phyloP scores from a whole-genome alignment of 306 rosid species.

The Gynostemma pentaphyllum region DNA sequence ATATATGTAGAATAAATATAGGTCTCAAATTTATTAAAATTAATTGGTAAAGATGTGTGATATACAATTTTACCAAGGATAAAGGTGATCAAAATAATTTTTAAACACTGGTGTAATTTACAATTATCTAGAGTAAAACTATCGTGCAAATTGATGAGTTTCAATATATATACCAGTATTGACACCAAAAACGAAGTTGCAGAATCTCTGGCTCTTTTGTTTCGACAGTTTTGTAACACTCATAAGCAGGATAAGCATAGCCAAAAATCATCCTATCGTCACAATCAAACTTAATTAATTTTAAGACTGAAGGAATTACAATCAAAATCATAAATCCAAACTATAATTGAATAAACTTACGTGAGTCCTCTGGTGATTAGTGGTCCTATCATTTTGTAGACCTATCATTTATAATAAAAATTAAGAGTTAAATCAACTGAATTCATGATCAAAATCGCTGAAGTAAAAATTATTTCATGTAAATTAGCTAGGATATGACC shows the following conservation, averaged over 20 bases:
- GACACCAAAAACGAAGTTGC: slow-evolving; percentile 89
- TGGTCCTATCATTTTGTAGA: slow-evolving; percentile 71
- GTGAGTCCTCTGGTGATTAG: slow-evolving; percentile 72
- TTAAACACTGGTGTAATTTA: too few species aligned
- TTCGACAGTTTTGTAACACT: slow-evolving; percentile 82
- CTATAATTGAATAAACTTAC: slow-evolving; percentile 38
- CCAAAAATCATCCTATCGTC: slow-evolving; percentile 71
- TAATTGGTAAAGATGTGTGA: too few species aligned
- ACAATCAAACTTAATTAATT: not conserved
- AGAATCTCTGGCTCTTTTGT: slow-evolving; percentile 71
- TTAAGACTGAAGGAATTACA: not conserved
- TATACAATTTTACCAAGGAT: too few species aligned
- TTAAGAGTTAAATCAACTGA: slow-evolving; percentile 2
- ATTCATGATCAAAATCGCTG: not conserved
- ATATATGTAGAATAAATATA: too few species aligned
- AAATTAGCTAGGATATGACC: too few species aligned
- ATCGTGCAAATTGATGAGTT: not conserved
- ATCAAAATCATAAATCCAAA: not conserved
- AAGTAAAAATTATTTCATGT: not conserved
- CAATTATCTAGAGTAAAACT: too few species aligned
- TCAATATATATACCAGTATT: slow-evolving; percentile 47
- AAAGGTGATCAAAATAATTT: too few species aligned
- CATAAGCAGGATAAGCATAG: slow-evolving; percentile 91
- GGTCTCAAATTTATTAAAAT: too few species aligned
- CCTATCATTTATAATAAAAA: slow-evolving; percentile 28